phyloP scores from a whole-genome alignment of 805 yeast genomes.

The Candida saitoana region DNA sequence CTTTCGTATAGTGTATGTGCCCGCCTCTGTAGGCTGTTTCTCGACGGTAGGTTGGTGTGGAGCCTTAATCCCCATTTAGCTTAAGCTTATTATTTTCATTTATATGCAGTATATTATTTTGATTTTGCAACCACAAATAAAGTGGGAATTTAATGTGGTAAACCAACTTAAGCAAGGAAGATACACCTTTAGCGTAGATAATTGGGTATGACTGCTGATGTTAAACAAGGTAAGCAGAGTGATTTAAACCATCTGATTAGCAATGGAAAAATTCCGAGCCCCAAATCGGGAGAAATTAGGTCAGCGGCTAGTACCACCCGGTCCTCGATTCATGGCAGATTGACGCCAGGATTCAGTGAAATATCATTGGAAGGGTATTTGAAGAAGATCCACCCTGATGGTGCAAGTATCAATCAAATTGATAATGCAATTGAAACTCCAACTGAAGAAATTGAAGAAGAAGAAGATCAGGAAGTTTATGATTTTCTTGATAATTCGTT shows the following conservation, averaged over 20 bases:
- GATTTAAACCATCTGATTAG: background rate
- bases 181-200: no score
- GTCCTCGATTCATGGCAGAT: constrained; percentile 3
- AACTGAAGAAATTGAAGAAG: background rate
- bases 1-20: background rate
- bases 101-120: background rate
- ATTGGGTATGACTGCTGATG: background rate
- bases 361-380: background rate
- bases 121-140: constrained; percentile 1
- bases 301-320: constrained; percentile 5
- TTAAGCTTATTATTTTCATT: no score
- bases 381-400: background rate
- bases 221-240: background rate
- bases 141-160: background rate
- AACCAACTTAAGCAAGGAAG: background rate
- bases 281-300: background rate
- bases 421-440: background rate
- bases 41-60: no score
- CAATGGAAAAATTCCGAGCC: background rate
- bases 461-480: background rate
- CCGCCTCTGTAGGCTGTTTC: background rate
- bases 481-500: background rate
- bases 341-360: constrained; percentile 1
- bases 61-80: no score
- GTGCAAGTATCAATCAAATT: background rate